Percentiles rank a stretch among this genome's conserved stretches.
Conservation (phyloP, 257 asterid genomes). For the Eustoma russellianum region DNA sequence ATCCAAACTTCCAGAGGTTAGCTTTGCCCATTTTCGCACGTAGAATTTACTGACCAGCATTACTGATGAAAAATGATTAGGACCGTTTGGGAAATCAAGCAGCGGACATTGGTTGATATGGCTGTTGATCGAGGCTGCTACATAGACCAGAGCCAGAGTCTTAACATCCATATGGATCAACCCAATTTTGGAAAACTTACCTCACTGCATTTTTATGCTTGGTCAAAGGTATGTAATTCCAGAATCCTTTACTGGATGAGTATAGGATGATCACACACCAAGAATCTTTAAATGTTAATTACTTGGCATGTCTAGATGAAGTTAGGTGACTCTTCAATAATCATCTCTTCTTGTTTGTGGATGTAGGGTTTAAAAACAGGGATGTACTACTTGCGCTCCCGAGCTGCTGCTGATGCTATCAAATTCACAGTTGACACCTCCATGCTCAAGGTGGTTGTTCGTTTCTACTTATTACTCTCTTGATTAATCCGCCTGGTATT, state of each 20-base stretch:
- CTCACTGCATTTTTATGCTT: slow-evolving; percentile 85
- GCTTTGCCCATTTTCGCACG: not conserved
- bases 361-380: slow-evolving; percentile 88
- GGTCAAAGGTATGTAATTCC: slow-evolving; percentile 53
- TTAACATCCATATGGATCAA: slow-evolving; percentile 94
- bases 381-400: slow-evolving; percentile 85
- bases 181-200: slow-evolving; percentile 83
- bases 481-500: not conserved
- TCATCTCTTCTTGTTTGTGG: slow-evolving; percentile 1
- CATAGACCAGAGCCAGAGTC: slow-evolving; percentile 94
- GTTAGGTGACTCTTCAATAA: not conserved
- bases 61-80: slow-evolving; percentile 16
- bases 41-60: no score
- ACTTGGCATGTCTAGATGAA: not conserved
- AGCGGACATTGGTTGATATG: slow-evolving; percentile 74
- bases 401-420: slow-evolving; percentile 95
- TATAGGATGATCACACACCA: no score
- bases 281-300: no score
- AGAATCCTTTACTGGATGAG: not conserved
- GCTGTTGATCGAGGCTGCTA: slow-evolving; percentile 97
- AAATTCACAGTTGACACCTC: slow-evolving; percentile 85
- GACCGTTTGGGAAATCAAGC: slow-evolving; percentile 98
- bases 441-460: slow-evolving; percentile 50
- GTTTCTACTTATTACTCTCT: no score
- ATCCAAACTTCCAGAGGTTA: not conserved